Evolutionary conservation across 1,139 yeast genomes (phyloP).

Genomic region (Geotrichum citri-aurantii): DNA sequence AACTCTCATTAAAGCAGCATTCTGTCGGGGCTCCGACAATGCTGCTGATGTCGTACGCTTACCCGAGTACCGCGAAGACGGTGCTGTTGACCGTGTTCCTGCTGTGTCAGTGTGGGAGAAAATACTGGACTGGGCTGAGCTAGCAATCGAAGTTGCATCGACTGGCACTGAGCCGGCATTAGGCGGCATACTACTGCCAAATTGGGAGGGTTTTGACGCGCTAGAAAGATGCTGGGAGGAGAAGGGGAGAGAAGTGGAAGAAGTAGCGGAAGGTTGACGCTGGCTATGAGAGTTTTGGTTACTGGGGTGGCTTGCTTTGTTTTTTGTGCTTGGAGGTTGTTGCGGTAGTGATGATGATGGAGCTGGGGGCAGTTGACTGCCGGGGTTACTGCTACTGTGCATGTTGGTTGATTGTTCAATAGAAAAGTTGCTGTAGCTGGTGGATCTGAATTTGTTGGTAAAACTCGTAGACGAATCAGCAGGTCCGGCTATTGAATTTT

Average conservation of each 20-base stretch:
- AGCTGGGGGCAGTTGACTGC: not conserved
- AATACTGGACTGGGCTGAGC: constrained; percentile 10
- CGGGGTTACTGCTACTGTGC: not conserved
- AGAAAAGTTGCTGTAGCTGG: not conserved
- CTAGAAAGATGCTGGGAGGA: not conserved
- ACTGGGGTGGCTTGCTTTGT: not conserved
- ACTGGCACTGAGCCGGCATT: not conserved
- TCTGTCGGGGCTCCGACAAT: not conserved
- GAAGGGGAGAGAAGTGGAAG: not conserved
- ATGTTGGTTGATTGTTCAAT: not conserved
- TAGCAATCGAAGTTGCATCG: not conserved
- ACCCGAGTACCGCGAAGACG: constrained; percentile 2
- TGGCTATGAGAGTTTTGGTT: not conserved
- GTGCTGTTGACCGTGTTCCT: constrained; percentile 7
- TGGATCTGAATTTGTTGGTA: not conserved
- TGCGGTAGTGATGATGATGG: not conserved
- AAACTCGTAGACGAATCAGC: not conserved
- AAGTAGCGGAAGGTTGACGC: not conserved
- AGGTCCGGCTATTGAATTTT: not conserved
- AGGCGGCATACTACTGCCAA: not conserved
- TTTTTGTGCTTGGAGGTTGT: not conserved
- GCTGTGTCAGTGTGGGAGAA: constrained; percentile 2
- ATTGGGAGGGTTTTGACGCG: not conserved
- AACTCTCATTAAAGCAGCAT: constrained; percentile 3
- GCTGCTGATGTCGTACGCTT: not conserved